Percentiles rank a stretch among this genome's conserved stretches.
Evolutionary conservation across 495 filamentous ascomycete species (phyloP).

Genomic region (Mycothermus thermophilus): DNA sequence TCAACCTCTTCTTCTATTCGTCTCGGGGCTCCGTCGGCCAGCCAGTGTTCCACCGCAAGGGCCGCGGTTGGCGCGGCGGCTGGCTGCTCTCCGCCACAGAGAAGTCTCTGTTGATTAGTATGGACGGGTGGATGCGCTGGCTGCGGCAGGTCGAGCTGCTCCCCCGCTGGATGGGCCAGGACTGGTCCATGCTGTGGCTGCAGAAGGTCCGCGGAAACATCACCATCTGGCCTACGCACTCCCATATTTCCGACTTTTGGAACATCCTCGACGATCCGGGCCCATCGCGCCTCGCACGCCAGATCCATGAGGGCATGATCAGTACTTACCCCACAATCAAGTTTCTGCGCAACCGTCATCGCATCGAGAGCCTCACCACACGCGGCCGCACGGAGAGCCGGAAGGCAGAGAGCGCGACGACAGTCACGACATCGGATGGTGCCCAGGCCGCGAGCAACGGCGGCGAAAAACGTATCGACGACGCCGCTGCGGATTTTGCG

Average conservation of each 20-base stretch:
- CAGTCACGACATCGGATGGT: background rate
- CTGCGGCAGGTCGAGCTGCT: conserved; percentile 83
- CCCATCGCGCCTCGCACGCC: conserved; percentile 57
- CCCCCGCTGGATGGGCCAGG: conserved; percentile 80
- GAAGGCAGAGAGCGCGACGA: background rate
- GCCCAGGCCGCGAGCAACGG: background rate
- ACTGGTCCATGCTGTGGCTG: conserved; percentile 92
- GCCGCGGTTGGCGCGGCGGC: conserved; percentile 90
- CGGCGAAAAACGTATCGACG: background rate
- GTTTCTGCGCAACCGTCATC: conserved; percentile 76
- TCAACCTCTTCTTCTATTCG: conserved; percentile 97
- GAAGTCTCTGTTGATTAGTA: conserved; percentile 86
- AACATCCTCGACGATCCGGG: conserved; percentile 76
- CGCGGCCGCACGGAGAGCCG: conserved; percentile 49
- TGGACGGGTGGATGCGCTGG: conserved; percentile 93
- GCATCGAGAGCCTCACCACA: conserved; percentile 69
- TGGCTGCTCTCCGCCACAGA: conserved; percentile 85
- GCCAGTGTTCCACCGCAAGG: conserved; percentile 85
- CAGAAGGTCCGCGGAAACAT: conserved; percentile 90
- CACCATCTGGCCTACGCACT: conserved; percentile 81
- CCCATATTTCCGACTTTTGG: conserved; percentile 56
- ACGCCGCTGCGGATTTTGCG: too few relatives aligned
- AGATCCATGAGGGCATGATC: conserved; percentile 80
- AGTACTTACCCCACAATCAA: conserved; percentile 78
- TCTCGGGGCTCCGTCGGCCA: conserved; percentile 80